phyloP scores from a whole-genome alignment of 2,329 filamentous ascomycete genomes.

The Neocatenulostroma microsporum region DNA sequence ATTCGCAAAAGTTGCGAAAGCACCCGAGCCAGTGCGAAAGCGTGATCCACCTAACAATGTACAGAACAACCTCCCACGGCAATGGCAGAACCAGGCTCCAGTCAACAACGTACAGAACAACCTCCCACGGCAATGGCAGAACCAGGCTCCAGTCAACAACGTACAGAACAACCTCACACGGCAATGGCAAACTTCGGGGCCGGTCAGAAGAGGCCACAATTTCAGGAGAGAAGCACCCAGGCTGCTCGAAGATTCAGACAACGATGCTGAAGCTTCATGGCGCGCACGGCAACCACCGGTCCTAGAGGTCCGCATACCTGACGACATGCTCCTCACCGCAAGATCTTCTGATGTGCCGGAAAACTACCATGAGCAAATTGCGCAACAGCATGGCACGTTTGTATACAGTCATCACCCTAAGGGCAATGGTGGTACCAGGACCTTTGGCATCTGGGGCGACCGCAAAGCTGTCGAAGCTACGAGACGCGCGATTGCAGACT shows the following conservation, averaged over 20 bases:
- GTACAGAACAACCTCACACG: no score
- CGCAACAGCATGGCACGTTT: slow-evolving; percentile 16
- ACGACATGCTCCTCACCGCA: slow-evolving; percentile 12
- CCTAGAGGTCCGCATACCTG: slow-evolving; percentile 16
- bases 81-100: no score
- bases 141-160: no score
- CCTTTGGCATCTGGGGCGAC: slow-evolving; percentile 24
- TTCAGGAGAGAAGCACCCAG: not conserved
- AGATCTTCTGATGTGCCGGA: slow-evolving; percentile 4
- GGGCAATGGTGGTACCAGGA: slow-evolving; percentile 4
- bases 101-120: no score
- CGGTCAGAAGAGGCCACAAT: no score
- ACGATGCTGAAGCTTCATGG: slow-evolving; percentile 15
- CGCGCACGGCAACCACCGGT: slow-evolving; percentile 10
- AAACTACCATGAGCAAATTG: slow-evolving; percentile 10
- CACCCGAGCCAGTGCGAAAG: not conserved
- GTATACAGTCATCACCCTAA: slow-evolving; percentile 11
- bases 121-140: no score
- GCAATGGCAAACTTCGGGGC: no score
- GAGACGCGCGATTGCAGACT: slow-evolving; percentile 13
- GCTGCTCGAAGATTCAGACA: slow-evolving; percentile 10
- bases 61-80: no score
- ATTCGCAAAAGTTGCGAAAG: no score
- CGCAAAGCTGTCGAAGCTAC: slow-evolving; percentile 11
- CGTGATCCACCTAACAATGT: no score